A percentile compares a stretch with the other conserved stretches of the same genome.
Conservation (phyloP, 129 eudicot genomes). For the Escallonia herrerae region DNA sequence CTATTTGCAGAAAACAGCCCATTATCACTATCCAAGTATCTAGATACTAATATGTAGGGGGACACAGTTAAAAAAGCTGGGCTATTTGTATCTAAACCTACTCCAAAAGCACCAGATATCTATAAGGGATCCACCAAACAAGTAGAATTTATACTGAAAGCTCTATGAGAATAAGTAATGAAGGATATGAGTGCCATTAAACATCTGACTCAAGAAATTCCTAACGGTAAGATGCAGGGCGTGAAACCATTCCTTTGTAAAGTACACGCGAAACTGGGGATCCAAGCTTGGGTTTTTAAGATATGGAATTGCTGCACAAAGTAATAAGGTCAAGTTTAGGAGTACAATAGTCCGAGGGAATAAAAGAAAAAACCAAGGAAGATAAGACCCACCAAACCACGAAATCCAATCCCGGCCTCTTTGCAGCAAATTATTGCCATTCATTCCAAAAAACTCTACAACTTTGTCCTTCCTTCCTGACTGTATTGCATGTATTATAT, state of each 20-base stretch:
- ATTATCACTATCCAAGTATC: too few relatives aligned
- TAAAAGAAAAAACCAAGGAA: slow-evolving; percentile 6
- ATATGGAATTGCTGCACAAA: slow-evolving; percentile 69
- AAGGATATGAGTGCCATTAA: slow-evolving; percentile 95
- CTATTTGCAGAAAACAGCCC: too few relatives aligned
- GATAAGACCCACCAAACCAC: slow-evolving; percentile 72
- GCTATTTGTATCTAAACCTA: too few relatives aligned
- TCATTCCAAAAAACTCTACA: slow-evolving; percentile 48
- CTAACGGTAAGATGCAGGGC: slow-evolving; percentile 63
- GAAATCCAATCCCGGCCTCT: slow-evolving; percentile 66
- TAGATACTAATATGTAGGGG: too few relatives aligned
- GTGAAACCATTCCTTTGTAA: slow-evolving; percentile 80
- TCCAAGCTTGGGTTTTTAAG: slow-evolving; percentile 74
- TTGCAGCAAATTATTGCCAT: slow-evolving; percentile 64
- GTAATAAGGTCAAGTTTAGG: background rate
- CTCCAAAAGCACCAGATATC: too few relatives aligned
- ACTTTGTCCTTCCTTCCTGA: slow-evolving; percentile 60
- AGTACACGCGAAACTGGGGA: slow-evolving; percentile 68
- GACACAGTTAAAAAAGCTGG: too few relatives aligned
- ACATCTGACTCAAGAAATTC: slow-evolving; percentile 76
- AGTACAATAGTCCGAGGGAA: background rate
- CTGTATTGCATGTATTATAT: slow-evolving; percentile 53
- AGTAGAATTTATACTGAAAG: too few relatives aligned
- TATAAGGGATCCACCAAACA: too few relatives aligned
- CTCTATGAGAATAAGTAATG: background rate